Base-by-base conservation (phyloP, 1,139 yeast species). In the Debaryomycetaceae sp. region DNA sequence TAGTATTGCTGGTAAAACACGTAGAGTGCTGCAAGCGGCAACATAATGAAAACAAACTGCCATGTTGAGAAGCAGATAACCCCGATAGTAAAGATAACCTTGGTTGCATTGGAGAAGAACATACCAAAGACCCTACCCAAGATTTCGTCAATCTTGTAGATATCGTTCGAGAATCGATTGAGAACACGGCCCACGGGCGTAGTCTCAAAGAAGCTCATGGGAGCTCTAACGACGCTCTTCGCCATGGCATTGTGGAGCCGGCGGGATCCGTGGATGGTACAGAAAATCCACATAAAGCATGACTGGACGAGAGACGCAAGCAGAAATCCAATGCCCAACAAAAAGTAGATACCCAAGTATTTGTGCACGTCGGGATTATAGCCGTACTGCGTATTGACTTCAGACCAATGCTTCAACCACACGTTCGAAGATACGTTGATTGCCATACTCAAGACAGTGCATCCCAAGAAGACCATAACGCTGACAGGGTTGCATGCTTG, bases 351-450 rank as follows among this genome's bases (percentile, higher is more conserved):
- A 22, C 85, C 80, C 43, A 90, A 63, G 43, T 86, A 87, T 44
- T 58, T 71, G 28, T 60, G 60, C 20, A 81, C 73, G 35, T 75
- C 51, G 3, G 95, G 94, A 49, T 87, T 87, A 33, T 58, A 60
- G 15, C 90, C 92, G 26, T 59, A 51, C 27, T 53, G 59, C 4
- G 86, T 68, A 49, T 90, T 90, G 22, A 80, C 73, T 49, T 90
- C 98, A 7, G 97, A 85, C 98, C 98, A 92, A 51, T 85, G 87
- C 51, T 90, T 90, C 46, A 90, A 72, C 98, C 98, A 90, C 30
- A 90, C 70, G 47, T 78, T 85, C 26, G 87, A 55, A 13, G 38
- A 38, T 35, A 45, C 48, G 33, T 75, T 69, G 27, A 81, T 51
- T 14, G 70, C 57, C 68, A 77, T 80, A 1, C 86, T 67, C 12